These are phyloP conservation scores for Cryptomeria japonica DNA, from an alignment of 75 land plant species.

Conservation along the genomic window DNA sequence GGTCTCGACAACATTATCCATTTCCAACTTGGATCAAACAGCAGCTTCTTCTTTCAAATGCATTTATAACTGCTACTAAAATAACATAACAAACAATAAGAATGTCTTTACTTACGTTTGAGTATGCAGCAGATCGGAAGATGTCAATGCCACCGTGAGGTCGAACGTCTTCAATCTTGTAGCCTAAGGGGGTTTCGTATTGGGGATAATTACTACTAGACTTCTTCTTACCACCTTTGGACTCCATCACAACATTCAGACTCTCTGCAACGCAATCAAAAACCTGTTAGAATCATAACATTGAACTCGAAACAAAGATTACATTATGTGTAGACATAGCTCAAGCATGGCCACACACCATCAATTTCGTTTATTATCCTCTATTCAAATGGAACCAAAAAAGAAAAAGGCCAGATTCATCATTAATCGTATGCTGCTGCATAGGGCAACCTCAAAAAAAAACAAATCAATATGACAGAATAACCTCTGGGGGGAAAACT, in stretches of 20 bases:
- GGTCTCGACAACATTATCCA: background rate
- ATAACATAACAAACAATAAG: background rate
- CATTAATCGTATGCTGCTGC: too few species aligned
- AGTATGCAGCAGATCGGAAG: conserved; percentile 82
- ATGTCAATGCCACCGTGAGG: conserved; percentile 84
- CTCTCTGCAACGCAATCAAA: conserved; percentile 18
- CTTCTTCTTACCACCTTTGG: conserved; percentile 70
- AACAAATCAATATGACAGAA: too few species aligned
- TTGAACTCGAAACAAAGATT: too few species aligned
- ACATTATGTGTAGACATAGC: too few species aligned
- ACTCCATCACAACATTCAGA: conserved; percentile 84
- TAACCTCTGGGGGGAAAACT: too few species aligned
- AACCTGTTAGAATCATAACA: background rate
- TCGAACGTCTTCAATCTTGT: conserved; percentile 80
- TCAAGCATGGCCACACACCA: too few species aligned
- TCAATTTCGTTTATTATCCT: too few species aligned
- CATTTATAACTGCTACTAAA: background rate
- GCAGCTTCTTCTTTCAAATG: too few species aligned
- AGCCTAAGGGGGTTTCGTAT: conserved; percentile 84
- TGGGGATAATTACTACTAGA: conserved; percentile 45
- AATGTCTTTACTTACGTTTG: conserved; percentile 49
- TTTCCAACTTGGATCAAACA: too few species aligned
- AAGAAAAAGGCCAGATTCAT: too few species aligned
- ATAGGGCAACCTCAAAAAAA: too few species aligned
- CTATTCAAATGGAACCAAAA: too few species aligned